Evolutionary conservation across 73 alveolate genomes (phyloP), one percentile per base, ranked within the genome.

Genomic region (Paramecium caudatum): DNA sequence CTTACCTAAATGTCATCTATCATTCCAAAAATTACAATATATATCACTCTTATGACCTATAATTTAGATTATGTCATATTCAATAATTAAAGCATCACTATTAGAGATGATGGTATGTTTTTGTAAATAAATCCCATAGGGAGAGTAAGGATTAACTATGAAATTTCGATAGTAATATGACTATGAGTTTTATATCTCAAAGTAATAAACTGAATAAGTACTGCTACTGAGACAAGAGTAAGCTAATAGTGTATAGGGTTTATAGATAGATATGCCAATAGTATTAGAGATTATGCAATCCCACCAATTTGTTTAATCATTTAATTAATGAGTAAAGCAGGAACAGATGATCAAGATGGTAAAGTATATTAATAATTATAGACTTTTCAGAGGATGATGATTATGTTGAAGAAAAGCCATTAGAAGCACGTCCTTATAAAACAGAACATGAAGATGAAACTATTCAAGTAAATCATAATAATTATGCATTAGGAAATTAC

Each of bases 321-420:
- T n/a, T n/a, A n/a, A n/a, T n/a, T 19, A 23, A 55, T 55, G 80
- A 55, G 80, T 43, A 23, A 55, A 27, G 8, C 3, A 10, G 80
- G 13, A 27, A 27, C 80, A 55, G 80, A 55, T 7, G 21, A 55
- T 0, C 9, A 50, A 21, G 78, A 17, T 1, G 80, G 80, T 55
- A 55, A 27, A 5, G 23, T 0, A 10, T 4, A n/a, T 4, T 15
- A 23, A 1, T 0, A 55, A 27, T 23, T 0, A 27, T 55, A 55
- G 80, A 55, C 23, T 55, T 55, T 19, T 55, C 80, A 39, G 88
- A 74, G 3, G 68, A 37, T 2, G 88, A 74, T 45, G 88, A 74
- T 74, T 36, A 5, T 39, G 69, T 27, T 12, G 88, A 37, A 10
- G 88, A 74, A 2, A 74, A 37, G 12, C 68, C 88, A 8, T 34